Conservation (phyloP, 257 asterid genomes). For the Thymus mandschuricus region DNA sequence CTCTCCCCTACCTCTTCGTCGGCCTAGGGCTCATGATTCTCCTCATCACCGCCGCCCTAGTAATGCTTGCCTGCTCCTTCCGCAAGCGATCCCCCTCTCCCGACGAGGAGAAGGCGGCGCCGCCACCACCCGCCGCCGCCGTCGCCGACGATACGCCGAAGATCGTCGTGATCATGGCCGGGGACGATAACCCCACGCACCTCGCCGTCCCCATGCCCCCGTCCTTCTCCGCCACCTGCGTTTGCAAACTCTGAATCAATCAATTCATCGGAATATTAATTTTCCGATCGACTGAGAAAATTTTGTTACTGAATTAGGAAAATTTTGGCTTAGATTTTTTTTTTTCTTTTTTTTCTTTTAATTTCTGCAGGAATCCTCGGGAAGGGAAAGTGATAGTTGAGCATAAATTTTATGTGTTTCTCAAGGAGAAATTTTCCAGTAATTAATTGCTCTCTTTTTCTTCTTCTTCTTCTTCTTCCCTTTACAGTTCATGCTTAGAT, state of each 20-base stretch:
- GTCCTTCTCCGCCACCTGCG: constrained; percentile 21
- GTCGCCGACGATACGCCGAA: constrained; percentile 43
- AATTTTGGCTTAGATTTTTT: constrained; percentile 8
- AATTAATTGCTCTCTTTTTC: not conserved
- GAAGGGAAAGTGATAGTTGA: constrained; percentile 26
- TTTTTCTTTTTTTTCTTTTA: too few species aligned
- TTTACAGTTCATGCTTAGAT: not conserved
- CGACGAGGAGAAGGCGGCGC: constrained; percentile 43
- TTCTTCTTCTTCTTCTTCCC: too few species aligned
- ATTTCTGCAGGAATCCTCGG: constrained; percentile 15
- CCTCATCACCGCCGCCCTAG: constrained; percentile 48
- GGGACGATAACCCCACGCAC: constrained; percentile 66
- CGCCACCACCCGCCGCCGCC: constrained; percentile 11
- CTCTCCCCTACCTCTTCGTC: constrained; percentile 70
- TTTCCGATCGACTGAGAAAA: not conserved
- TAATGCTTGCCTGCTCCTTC: constrained; percentile 62
- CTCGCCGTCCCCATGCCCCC: constrained; percentile 58
- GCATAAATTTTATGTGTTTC: constrained; percentile 4
- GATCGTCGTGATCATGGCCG: constrained; percentile 80
- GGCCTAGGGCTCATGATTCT: constrained; percentile 52
- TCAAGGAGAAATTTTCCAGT: constrained; percentile 13
- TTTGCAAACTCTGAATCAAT: constrained; percentile 11
- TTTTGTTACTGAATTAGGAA: constrained; percentile 30
- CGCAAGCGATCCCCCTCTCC: constrained; percentile 24
- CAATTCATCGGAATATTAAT: not conserved